phyloP scores from a whole-genome alignment of 2,329 filamentous ascomycete species.

The Fusarium buxicola region DNA sequence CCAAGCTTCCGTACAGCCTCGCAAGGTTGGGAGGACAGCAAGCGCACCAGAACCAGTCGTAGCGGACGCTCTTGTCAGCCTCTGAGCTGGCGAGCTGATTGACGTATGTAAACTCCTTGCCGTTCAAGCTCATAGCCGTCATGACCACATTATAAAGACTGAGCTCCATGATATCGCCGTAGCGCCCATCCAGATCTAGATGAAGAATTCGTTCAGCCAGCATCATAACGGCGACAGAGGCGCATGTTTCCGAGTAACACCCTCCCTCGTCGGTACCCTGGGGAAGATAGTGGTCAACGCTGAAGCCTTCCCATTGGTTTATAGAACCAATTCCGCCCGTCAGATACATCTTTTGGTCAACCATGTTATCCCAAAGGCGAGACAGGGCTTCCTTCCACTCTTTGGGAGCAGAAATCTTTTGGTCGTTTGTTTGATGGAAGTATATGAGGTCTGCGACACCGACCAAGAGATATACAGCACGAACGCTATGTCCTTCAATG shows the following conservation, averaged over 20 bases:
- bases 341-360: slow-evolving; percentile 70
- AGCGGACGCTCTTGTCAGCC: slow-evolving; percentile 59
- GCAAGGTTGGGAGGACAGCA: slow-evolving; percentile 72
- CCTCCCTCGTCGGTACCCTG: slow-evolving; percentile 16
- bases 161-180: slow-evolving; percentile 70
- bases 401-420: slow-evolving; percentile 29
- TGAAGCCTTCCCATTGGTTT: slow-evolving; percentile 47
- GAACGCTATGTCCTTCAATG: slow-evolving; percentile 67
- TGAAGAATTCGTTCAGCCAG: slow-evolving; percentile 67
- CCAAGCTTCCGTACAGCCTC: slow-evolving; percentile 65
- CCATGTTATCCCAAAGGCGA: slow-evolving; percentile 70
- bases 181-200: slow-evolving; percentile 63
- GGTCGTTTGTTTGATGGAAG: slow-evolving; percentile 28
- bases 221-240: slow-evolving; percentile 64
- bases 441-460: slow-evolving; percentile 65
- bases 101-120: slow-evolving; percentile 69
- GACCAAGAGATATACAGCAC: slow-evolving; percentile 70
- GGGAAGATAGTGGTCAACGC: slow-evolving; percentile 23
- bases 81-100: slow-evolving; percentile 66
- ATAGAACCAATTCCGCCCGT: slow-evolving; percentile 69
- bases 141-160: slow-evolving; percentile 71
- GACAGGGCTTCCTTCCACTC: slow-evolving; percentile 55
- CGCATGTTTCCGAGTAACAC: slow-evolving; percentile 20
- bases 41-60: slow-evolving; percentile 69
- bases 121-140: slow-evolving; percentile 66